Conservation (phyloP, 1,284 basidiomycete genomes). For the Marasmius tenuissimus region DNA sequence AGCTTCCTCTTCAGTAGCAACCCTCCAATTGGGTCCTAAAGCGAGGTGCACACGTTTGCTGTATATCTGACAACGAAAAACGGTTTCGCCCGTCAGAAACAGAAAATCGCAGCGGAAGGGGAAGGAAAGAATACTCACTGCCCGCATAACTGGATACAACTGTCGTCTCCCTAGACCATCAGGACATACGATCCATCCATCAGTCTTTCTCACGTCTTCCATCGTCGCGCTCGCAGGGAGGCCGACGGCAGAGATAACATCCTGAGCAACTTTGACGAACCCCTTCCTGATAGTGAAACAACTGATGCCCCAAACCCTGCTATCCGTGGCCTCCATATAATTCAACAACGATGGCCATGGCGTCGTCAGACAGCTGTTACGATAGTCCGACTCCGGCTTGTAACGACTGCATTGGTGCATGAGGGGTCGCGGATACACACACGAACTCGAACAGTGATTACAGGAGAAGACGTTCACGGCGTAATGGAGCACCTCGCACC, state of each 20-base stretch:
- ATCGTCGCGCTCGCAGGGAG: no score
- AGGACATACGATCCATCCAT: no score
- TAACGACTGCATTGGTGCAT: background rate
- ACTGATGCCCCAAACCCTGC: background rate
- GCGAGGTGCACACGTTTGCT: no score
- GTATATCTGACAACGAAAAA: no score
- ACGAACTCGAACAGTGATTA: background rate
- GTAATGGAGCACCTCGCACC: background rate
- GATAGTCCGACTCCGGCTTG: background rate
- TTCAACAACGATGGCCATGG: background rate
- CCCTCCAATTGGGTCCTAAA: no score
- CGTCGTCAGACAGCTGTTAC: background rate
- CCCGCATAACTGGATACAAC: no score
- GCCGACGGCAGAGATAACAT: background rate
- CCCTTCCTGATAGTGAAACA: background rate
- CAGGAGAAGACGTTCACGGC: background rate
- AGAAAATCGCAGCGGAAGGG: no score
- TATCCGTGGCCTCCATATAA: background rate
- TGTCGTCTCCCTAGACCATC: no score
- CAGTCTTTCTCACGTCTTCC: no score
- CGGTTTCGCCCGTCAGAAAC: no score
- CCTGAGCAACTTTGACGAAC: background rate
- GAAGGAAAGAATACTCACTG: no score
- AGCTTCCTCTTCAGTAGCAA: no score
- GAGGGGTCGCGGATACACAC: background rate